A percentile compares a stretch with the other conserved stretches of the same genome.
These are phyloP conservation scores for Podila horticola DNA, from an alignment of 192 early-diverging fungal genomes.

Conservation along the genomic window DNA sequence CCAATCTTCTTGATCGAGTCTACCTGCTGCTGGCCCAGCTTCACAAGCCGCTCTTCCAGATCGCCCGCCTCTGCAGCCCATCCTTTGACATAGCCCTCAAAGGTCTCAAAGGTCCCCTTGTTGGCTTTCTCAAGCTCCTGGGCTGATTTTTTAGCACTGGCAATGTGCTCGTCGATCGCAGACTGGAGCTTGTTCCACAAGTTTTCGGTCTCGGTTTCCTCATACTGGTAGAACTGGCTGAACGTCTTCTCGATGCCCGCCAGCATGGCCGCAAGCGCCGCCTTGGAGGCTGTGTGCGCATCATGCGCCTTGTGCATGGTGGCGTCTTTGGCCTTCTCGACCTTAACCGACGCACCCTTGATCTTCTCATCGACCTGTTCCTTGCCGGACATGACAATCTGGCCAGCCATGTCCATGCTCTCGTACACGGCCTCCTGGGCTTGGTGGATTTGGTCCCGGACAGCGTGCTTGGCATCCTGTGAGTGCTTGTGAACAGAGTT, in stretches of 20 bases:
- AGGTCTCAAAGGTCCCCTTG: conserved; percentile 27
- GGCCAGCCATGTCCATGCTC: background rate
- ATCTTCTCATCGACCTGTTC: conserved; percentile 14
- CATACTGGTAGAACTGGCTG: conserved; percentile 36
- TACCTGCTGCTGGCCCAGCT: conserved; percentile 11
- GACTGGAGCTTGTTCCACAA: conserved; percentile 40
- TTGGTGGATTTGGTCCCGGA: background rate
- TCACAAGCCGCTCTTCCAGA: conserved; percentile 17
- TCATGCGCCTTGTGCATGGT: conserved; percentile 30
- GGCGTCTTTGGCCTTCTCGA: conserved; percentile 12
- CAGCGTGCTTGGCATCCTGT: background rate
- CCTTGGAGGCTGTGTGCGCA: conserved; percentile 25
- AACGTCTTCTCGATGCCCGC: conserved; percentile 27
- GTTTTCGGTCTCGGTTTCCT: conserved; percentile 36
- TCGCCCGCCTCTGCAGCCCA: conserved; percentile 25
- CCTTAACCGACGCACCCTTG: conserved; percentile 16
- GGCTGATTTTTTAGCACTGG: conserved; percentile 22
- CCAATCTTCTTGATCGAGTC: conserved; percentile 38
- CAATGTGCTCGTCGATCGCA: conserved; percentile 42
- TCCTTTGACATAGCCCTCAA: conserved; percentile 40
- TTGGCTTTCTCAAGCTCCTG: conserved; percentile 30
- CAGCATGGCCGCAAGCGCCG: conserved; percentile 37
- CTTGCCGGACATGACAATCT: conserved; percentile 2
- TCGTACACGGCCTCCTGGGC: background rate
- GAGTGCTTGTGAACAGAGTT: background rate